phyloP scores from a whole-genome alignment of 768 basidiomycete species.

The Phylloporus sp. region DNA sequence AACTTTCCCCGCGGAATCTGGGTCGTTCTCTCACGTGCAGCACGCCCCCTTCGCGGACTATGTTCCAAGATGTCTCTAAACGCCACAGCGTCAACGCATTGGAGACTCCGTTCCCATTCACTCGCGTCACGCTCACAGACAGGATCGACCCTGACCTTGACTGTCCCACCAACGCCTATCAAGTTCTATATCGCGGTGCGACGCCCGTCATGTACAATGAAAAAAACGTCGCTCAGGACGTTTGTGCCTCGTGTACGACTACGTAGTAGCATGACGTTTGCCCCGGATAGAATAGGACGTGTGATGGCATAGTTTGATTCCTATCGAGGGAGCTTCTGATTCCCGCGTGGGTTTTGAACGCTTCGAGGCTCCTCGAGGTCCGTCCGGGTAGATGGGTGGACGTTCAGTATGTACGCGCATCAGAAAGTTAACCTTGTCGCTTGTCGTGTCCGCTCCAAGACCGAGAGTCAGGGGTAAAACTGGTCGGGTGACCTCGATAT shows the following conservation, averaged over 20 bases:
- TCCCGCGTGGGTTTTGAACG: neutral
- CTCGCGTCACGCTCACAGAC: constrained; percentile 12
- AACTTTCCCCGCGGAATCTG: constrained; percentile 4
- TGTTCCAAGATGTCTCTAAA: neutral
- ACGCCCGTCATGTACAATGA: too few relatives aligned
- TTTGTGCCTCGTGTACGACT: too few relatives aligned
- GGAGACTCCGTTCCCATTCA: neutral
- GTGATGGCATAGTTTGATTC: neutral
- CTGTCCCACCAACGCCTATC: neutral
- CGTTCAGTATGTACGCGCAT: neutral
- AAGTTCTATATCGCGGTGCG: too few relatives aligned
- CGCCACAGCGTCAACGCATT: constrained; percentile 4
- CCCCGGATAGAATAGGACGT: too few relatives aligned
- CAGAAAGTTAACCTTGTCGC: constrained; percentile 15
- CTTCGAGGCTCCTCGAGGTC: constrained; percentile 5
- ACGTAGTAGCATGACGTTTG: too few relatives aligned
- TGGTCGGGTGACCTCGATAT: neutral
- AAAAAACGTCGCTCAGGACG: too few relatives aligned
- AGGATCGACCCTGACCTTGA: neutral
- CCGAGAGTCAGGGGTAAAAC: neutral
- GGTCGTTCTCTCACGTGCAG: neutral
- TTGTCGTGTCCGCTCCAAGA: neutral
- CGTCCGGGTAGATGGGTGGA: constrained; percentile 7
- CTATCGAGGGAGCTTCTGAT: neutral
- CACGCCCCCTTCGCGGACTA: constrained; percentile 12